A percentile compares a stretch with the other conserved stretches of the same genome.
phyloP scores from a whole-genome alignment of 176 grass and related monocot species.

The Juncus effusus region DNA sequence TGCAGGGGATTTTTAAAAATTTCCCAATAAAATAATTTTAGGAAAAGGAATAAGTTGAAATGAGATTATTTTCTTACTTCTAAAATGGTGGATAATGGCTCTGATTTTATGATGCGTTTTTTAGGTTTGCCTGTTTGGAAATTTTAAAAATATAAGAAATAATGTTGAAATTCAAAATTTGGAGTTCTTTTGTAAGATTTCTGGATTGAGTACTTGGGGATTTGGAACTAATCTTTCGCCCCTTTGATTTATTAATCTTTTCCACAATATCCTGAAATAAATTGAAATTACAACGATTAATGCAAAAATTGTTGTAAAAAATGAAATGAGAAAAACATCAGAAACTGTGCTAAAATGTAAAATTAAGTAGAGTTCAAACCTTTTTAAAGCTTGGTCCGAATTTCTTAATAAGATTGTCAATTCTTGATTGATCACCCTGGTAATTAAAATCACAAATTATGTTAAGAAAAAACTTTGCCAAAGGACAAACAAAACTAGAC shows the following conservation, averaged over 20 bases:
- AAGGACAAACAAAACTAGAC: background rate
- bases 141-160: background rate
- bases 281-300: background rate
- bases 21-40: background rate
- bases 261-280: constrained; percentile 20
- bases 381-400: constrained; percentile 31
- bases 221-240: constrained; percentile 2
- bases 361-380: constrained; percentile 13
- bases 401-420: constrained; percentile 32
- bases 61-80: background rate
- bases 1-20: too few species aligned
- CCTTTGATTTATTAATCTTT: constrained; percentile 17
- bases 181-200: background rate
- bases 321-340: background rate
- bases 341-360: background rate
- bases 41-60: background rate
- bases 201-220: constrained; percentile 3
- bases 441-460: background rate
- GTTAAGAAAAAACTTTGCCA: background rate
- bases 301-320: background rate
- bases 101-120: constrained; percentile 13
- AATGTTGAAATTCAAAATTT: constrained; percentile 1
- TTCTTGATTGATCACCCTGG: constrained; percentile 27
- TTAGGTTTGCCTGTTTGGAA: background rate
- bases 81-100: background rate